phyloP scores from a whole-genome alignment of 345 rosid species.

The Eucalyptus pauciflora region DNA sequence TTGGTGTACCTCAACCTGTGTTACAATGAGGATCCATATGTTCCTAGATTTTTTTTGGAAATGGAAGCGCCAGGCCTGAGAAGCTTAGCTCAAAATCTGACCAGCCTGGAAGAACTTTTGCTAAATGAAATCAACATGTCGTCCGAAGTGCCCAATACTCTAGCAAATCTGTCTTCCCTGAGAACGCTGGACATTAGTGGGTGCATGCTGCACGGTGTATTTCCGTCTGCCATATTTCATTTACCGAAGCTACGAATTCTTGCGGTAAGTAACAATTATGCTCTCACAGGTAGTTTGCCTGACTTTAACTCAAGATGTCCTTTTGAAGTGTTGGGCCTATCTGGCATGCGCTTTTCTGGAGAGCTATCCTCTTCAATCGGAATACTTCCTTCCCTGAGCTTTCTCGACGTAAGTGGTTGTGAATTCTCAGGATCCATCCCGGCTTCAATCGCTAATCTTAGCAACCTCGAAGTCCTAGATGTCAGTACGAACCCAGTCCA shows the following conservation, averaged over 20 bases:
- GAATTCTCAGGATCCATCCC: constrained; percentile 2
- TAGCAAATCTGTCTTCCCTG: too few relatives aligned
- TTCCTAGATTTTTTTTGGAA: too few relatives aligned
- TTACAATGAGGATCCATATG: too few relatives aligned
- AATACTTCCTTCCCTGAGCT: background rate
- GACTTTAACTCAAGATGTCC: background rate
- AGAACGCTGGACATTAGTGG: too few relatives aligned
- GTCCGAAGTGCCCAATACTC: too few relatives aligned
- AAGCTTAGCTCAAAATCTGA: too few relatives aligned
- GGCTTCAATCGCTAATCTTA: constrained; percentile 5
- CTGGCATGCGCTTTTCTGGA: background rate
- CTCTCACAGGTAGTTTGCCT: rapidly evolving
- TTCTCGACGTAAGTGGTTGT: background rate
- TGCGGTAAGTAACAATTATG: rapidly evolving
- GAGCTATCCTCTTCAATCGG: background rate
- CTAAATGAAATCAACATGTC: too few relatives aligned
- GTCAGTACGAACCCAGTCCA: background rate
- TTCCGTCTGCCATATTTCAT: background rate
- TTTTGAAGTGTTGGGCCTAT: background rate
- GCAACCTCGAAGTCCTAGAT: background rate
- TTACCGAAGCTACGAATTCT: background rate
- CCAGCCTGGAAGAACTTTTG: too few relatives aligned
- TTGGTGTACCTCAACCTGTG: too few relatives aligned
- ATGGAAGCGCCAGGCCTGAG: too few relatives aligned
- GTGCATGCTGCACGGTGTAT: too few relatives aligned